phyloP scores from a whole-genome alignment of 768 basidiomycete species.

The Boletellus emodensis region DNA sequence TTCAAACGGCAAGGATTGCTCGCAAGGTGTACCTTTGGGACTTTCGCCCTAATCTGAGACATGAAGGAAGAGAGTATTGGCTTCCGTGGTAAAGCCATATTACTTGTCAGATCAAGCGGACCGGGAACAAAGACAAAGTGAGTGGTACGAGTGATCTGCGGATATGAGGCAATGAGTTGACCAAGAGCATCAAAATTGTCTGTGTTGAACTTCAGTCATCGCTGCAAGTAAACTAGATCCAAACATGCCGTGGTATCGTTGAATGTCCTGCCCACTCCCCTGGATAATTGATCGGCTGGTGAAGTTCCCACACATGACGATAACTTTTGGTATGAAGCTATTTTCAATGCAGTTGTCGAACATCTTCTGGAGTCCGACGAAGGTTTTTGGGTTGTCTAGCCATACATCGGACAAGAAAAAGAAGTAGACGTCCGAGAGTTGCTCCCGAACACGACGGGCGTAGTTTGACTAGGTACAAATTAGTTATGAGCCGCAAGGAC shows the following conservation, averaged over 20 bases:
- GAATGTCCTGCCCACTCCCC: constrained; percentile 73
- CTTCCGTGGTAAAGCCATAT: constrained; percentile 75
- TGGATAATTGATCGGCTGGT: constrained; percentile 76
- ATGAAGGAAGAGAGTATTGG: constrained; percentile 76
- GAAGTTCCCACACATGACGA: constrained; percentile 95
- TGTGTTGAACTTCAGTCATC: constrained; percentile 29
- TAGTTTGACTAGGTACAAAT: constrained; percentile 51
- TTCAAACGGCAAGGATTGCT: constrained; percentile 93
- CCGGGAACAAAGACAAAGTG: constrained; percentile 96
- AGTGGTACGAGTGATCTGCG: constrained; percentile 67
- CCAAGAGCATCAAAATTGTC: constrained; percentile 86
- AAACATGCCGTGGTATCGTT: constrained; percentile 75
- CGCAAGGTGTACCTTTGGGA: constrained; percentile 80
- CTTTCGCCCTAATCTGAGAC: constrained; percentile 58
- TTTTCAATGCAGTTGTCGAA: constrained; percentile 89
- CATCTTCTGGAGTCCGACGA: constrained; percentile 76
- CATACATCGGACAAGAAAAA: constrained; percentile 95
- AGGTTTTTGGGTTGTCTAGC: constrained; percentile 84
- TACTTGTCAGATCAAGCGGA: constrained; percentile 83
- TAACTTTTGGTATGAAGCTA: constrained; percentile 80
- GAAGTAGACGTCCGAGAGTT: constrained; percentile 75
- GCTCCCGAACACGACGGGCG: constrained; percentile 57
- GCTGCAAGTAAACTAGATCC: background rate
- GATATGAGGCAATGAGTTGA: constrained; percentile 79
- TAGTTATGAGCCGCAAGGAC: background rate